A percentile compares a stretch with the other conserved stretches of the same genome.
Evolutionary conservation across 306 rosid genomes (phyloP).

Genomic region (Acacia melanoxylon): DNA sequence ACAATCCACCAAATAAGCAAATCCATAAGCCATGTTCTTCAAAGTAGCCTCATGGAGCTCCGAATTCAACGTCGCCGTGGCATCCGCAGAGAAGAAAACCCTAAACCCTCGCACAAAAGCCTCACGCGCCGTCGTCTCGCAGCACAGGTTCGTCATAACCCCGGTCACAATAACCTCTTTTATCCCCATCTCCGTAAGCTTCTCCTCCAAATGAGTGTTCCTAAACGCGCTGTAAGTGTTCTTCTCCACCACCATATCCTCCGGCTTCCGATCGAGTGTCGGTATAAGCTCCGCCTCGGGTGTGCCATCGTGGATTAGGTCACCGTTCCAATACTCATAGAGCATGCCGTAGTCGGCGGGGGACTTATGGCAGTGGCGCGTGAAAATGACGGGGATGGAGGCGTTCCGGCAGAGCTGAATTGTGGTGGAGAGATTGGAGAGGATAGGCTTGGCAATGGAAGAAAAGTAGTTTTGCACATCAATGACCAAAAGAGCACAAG

Average conservation of each 20-base stretch:
- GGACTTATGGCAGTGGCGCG: constrained; percentile 68
- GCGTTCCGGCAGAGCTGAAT: constrained; percentile 62
- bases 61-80: constrained; percentile 51
- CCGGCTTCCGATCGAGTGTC: constrained; percentile 32
- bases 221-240: constrained; percentile 61
- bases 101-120: constrained; percentile 63
- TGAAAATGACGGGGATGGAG: constrained; percentile 67
- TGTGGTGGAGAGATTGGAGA: constrained; percentile 56
- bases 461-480: constrained; percentile 69
- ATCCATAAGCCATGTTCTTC: constrained; percentile 72
- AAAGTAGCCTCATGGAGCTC: constrained; percentile 70
- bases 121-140: constrained; percentile 83
- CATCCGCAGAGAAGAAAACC: constrained; percentile 70
- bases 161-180: constrained; percentile 72
- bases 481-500: constrained; percentile 59
- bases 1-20: constrained; percentile 69
- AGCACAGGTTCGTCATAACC: constrained; percentile 77
- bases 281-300: constrained; percentile 50
- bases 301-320: constrained; percentile 56
- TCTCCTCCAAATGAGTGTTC: constrained; percentile 50
- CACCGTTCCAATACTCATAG: constrained; percentile 67
- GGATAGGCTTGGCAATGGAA: constrained; percentile 55
- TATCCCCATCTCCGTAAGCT: constrained; percentile 52
- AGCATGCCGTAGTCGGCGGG: constrained; percentile 56
- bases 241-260: constrained; percentile 55